Base-by-base conservation (phyloP, 169 alveolate genomes). In the Cryptosporidium bovis region DNA sequence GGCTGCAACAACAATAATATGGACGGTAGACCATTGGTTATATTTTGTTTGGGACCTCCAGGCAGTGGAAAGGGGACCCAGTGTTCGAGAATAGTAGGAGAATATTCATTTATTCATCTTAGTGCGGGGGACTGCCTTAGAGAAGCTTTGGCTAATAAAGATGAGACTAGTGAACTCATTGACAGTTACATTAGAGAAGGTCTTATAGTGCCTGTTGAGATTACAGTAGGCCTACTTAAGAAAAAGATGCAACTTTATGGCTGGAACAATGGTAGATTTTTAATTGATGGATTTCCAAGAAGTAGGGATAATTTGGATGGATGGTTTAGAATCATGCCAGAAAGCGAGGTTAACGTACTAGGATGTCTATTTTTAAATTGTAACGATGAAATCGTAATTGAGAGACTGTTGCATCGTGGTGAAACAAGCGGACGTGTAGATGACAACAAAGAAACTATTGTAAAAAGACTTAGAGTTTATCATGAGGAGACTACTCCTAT, bases 211-310 rank as follows among this genome's bases (percentile, higher is more conserved):
- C 99, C 99, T n/a, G 98, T 94, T 55, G 96, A 94, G 82, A 94
- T 97, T n/a, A 97, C 99, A 16, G 92, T 96, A 36, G 83, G 91
- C 8, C 93, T 97, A 51, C 82, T 97, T 56, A 89, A 90, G 71
- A 94, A 94, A 89, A 97, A 96, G 84, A 96, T 96, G 97, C 93
- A 92, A 53, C 92, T 93, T 33, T 82, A 89, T 13, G 98, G 98
- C 34, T 96, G 98, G 97, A 91, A 90, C 58, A 93, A 92, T 20
- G 91, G 92, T 33, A 91, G 90, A 55, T 94, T 97, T 67, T 82
- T 97, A 31, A 94, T 97, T 66, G 99, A 97, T 90, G 99, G 99
- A 2, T 97, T 96, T 92, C 99, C 99, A 1, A 92, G 99, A 83
- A 97, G 96, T 82, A 83, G 91, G 77, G 97, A 97, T 65, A 93